Percentiles rank a stretch among this genome's conserved stretches.
Conservation (phyloP, 768 basidiomycete genomes). For the Tulasnella sp. region DNA sequence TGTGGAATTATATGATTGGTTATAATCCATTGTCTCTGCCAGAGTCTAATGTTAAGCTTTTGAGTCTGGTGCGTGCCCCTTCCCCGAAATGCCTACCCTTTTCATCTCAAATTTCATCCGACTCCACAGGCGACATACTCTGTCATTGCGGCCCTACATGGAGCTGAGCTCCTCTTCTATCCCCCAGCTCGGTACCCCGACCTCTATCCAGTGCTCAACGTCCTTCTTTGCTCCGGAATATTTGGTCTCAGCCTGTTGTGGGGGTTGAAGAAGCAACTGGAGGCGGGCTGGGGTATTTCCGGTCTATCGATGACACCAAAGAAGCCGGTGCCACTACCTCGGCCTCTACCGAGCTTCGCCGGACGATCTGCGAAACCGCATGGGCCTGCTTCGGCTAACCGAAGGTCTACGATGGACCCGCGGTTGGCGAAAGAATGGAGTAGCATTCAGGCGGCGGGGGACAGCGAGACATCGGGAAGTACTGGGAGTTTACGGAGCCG, state of each 20-base stretch:
- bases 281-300: conserved; percentile 72
- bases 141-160: conserved; percentile 49
- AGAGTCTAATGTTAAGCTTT: conserved; percentile 39
- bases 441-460: background rate
- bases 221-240: conserved; percentile 69
- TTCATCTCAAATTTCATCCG: conserved; percentile 10
- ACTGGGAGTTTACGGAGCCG: background rate
- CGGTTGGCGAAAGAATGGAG: background rate
- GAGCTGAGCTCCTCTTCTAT: conserved; percentile 50
- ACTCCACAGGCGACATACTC: conserved; percentile 46
- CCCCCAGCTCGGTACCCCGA: conserved; percentile 79
- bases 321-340: background rate
- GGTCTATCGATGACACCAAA: conserved; percentile 32
- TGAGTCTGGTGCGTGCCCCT: conserved; percentile 25
- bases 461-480: background rate
- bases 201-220: conserved; percentile 76
- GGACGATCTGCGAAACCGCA: background rate
- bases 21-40: conserved; percentile 50
- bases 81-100: background rate
- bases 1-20: conserved; percentile 83
- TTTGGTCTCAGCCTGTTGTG: conserved; percentile 82
- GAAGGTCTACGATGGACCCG: conserved; percentile 1
- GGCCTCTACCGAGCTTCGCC: background rate
- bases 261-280: conserved; percentile 74
- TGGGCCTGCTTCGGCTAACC: background rate